Conservation (phyloP, 305 asterid genomes). For the Fraxinus nigra region DNA sequence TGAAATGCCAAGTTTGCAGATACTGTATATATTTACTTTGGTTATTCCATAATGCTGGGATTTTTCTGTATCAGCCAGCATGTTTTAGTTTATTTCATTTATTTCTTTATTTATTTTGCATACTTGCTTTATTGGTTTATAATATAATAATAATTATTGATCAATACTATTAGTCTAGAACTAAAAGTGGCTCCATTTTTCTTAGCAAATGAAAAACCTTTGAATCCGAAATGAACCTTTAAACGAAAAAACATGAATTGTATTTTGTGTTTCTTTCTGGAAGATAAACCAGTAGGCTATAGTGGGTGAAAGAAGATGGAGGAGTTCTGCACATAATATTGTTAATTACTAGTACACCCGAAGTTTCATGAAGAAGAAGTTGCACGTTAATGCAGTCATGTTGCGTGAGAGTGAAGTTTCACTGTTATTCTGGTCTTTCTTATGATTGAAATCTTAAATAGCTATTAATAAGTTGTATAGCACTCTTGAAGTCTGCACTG, state of each 20-base stretch:
- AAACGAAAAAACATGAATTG: not conserved
- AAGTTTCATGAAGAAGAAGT: not conserved
- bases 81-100: not conserved
- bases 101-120: not conserved
- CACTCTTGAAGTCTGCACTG: not conserved
- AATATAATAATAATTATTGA: not conserved
- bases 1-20: conserved; percentile 53
- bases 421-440: too few relatives aligned
- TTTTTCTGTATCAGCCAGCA: not conserved
- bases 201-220: not conserved
- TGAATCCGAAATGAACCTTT: not conserved
- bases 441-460: not conserved
- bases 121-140: not conserved
- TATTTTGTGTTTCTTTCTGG: not conserved
- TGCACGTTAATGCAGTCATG: not conserved
- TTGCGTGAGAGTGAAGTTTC: not conserved
- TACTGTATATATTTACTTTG: conserved; percentile 57
- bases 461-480: not conserved
- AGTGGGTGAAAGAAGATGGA: not conserved
- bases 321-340: not conserved
- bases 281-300: not conserved
- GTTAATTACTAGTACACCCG: not conserved
- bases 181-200: not conserved
- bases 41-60: conserved; percentile 12
- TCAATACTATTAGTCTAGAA: not conserved